Evolutionary conservation across 306 rosid species (phyloP).

Genomic region (Cotoneaster glaucophyllus): DNA sequence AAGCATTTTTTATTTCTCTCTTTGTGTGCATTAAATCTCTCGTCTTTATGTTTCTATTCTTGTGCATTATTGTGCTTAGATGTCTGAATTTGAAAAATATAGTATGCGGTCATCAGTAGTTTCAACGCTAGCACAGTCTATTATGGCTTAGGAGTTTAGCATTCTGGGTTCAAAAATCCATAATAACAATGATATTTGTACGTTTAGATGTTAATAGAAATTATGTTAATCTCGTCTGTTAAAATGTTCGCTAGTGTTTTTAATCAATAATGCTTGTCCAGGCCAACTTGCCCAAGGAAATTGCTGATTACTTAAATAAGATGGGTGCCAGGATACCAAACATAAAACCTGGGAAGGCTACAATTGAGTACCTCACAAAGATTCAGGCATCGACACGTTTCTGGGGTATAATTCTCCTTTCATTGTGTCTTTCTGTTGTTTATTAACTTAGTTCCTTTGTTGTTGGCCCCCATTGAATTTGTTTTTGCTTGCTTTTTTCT

Average conservation of each 20-base stretch:
- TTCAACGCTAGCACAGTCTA: not conserved
- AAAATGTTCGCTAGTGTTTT: not conserved
- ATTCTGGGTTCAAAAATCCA: not conserved
- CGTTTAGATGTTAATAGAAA: not conserved
- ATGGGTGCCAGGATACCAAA: constrained; percentile 98
- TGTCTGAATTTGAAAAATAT: not conserved
- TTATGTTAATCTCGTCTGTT: not conserved
- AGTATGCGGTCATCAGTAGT: not conserved
- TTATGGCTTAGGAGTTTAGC: not conserved
- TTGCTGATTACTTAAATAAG: constrained; percentile 94
- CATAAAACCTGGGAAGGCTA: constrained; percentile 95
- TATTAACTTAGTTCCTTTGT: constrained; percentile 1
- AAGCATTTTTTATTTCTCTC: not conserved
- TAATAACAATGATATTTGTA: not conserved
- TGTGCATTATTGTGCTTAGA: not conserved
- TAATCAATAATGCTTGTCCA: constrained; percentile 30
- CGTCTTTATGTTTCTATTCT: not conserved
- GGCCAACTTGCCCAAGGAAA: constrained; percentile 99
- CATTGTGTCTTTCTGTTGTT: not conserved
- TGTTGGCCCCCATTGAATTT: not conserved
- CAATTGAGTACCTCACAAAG: constrained; percentile 84
- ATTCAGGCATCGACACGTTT: constrained; percentile 98
- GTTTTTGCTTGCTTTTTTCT: constrained; percentile 17
- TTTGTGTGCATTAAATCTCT: not conserved
- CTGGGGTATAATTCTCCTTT: constrained; percentile 63